These are phyloP conservation scores for Flueggea neowawraea DNA, from an alignment of 441 rosid genomes.

Conservation along the genomic window DNA sequence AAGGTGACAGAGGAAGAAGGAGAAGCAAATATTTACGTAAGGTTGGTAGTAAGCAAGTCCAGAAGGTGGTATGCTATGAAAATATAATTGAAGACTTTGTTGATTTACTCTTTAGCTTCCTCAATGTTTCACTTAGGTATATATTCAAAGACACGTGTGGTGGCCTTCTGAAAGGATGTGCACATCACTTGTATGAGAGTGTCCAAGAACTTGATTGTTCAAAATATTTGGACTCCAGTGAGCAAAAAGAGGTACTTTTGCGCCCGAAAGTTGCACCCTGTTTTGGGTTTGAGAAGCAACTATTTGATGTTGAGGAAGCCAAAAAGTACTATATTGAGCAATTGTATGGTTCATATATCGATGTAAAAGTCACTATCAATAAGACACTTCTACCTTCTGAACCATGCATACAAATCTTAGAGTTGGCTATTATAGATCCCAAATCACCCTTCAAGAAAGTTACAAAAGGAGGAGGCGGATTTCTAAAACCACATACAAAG, in stretches of 20 bases:
- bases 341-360: too few relatives aligned
- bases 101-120: conserved; percentile 27
- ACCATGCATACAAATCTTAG: too few relatives aligned
- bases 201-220: conserved; percentile 12
- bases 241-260: conserved; percentile 8
- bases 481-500: conserved; percentile 7
- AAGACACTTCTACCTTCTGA: too few relatives aligned
- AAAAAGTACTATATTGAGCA: neutral
- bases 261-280: conserved; percentile 21
- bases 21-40: conserved; percentile 12
- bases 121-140: conserved; percentile 22
- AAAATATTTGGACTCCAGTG: conserved; percentile 11
- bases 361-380: too few relatives aligned
- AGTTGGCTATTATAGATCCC: conserved; percentile 7
- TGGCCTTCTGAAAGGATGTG: conserved; percentile 4
- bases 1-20: neutral
- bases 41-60: conserved; percentile 22
- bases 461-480: conserved; percentile 8
- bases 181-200: conserved; percentile 14
- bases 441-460: neutral
- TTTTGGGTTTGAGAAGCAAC: conserved; percentile 14
- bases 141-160: conserved; percentile 7
- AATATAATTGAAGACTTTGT: conserved; percentile 23
- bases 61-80: conserved; percentile 17
- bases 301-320: conserved; percentile 13